Percentiles rank a stretch among this genome's conserved stretches.
phyloP scores from a whole-genome alignment of 305 asterid species.

The Fraxinus dipetala region DNA sequence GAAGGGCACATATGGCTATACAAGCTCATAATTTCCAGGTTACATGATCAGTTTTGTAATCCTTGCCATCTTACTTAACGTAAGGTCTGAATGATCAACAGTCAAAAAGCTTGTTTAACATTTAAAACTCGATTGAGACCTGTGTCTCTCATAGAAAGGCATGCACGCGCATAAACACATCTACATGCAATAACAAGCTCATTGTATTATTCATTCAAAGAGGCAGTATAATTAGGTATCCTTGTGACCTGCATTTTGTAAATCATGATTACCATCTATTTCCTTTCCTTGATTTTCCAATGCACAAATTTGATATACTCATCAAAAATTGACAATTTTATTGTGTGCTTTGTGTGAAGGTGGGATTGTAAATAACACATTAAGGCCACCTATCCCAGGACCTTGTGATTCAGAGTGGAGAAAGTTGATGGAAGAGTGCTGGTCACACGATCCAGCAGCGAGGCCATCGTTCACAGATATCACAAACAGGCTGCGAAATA shows the following conservation, averaged over 20 bases:
- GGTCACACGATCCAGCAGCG: slow-evolving; percentile 71
- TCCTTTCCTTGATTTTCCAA: neutral
- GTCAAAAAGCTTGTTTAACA: neutral
- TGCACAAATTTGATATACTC: neutral
- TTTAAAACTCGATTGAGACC: neutral
- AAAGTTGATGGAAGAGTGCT: slow-evolving; percentile 85
- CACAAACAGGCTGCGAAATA: slow-evolving; percentile 60
- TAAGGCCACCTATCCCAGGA: slow-evolving; percentile 82
- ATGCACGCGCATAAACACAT: neutral
- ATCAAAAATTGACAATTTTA: neutral
- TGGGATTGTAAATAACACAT: slow-evolving; percentile 79
- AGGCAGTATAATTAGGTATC: neutral
- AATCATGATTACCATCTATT: neutral
- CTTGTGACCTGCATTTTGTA: neutral
- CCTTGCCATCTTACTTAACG: neutral
- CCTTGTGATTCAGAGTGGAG: slow-evolving; percentile 80
- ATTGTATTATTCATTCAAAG: neutral
- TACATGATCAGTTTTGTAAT: neutral
- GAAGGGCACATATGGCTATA: neutral
- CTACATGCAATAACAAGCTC: neutral
- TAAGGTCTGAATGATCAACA: neutral
- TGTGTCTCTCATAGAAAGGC: neutral
- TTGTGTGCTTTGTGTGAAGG: slow-evolving; percentile 39
- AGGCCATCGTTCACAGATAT: slow-evolving; percentile 88
- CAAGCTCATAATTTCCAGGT: neutral